A percentile compares a stretch with the other conserved stretches of the same genome.
Evolutionary conservation across 768 basidiomycete genomes (phyloP).

Genomic region (Omphalotus guepiniiformis): DNA sequence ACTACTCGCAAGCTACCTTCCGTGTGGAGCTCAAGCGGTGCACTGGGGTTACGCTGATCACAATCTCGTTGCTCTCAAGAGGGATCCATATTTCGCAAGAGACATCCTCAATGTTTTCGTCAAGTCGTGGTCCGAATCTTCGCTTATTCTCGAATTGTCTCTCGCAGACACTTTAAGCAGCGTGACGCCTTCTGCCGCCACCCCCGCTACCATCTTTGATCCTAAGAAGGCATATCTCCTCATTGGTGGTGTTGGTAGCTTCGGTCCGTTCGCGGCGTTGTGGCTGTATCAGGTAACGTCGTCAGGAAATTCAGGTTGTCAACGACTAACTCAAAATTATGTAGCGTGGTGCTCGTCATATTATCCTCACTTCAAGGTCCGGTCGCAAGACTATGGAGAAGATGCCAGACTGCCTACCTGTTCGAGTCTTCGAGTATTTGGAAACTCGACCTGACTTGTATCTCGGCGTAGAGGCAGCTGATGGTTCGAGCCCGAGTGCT

Average conservation of each 20-base stretch:
- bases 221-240: background rate
- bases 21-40: background rate
- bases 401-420: background rate
- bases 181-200: no score
- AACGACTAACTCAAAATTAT: background rate
- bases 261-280: background rate
- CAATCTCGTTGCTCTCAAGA: background rate
- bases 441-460: background rate
- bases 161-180: no score
- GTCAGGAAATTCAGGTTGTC: background rate
- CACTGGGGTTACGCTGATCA: background rate
- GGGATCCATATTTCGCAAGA: background rate
- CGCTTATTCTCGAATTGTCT: no score
- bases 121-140: no score
- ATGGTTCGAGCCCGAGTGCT: background rate
- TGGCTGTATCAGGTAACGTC: background rate
- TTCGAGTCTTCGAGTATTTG: background rate
- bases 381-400: slow-evolving; percentile 5
- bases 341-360: background rate
- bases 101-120: slow-evolving; percentile 5
- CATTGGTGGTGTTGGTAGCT: background rate
- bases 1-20: background rate
- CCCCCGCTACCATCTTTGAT: background rate
- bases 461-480: background rate
- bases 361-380: background rate